Evolutionary conservation across 169 alveolate species (phyloP).

Genomic region (Plasmodium sp.): DNA sequence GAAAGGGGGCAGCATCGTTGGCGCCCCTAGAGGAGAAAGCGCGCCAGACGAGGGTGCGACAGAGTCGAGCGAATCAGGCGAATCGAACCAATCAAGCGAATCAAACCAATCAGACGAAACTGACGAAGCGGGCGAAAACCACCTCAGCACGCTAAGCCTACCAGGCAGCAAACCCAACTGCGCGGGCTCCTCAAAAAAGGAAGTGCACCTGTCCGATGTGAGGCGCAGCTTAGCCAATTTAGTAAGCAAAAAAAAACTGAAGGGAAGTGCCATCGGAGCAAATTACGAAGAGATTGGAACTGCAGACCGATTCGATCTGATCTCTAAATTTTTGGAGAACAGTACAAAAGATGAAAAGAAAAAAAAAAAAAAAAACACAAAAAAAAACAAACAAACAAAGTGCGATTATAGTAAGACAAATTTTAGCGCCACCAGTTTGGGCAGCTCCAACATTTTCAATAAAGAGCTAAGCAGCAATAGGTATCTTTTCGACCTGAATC

Average conservation of each 20-base stretch:
- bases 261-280: neutral
- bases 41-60: neutral
- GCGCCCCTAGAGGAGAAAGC: neutral
- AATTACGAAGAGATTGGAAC: neutral
- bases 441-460: neutral
- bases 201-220: neutral
- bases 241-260: neutral
- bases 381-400: constrained; percentile 1
- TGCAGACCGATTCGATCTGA: neutral
- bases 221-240: neutral
- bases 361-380: neutral
- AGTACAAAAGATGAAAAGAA: neutral
- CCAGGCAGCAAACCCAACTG: neutral
- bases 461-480: constrained; percentile 49
- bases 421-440: neutral
- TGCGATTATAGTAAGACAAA: neutral
- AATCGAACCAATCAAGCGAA: neutral
- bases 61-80: neutral
- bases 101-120: neutral
- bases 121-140: neutral
- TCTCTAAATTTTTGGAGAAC: neutral
- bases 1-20: neutral
- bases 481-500: constrained; percentile 31
- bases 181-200: neutral
- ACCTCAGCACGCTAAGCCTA: neutral